Conservation (phyloP, 495 filamentous ascomycete species). For the Aspergillus avenaceus region DNA sequence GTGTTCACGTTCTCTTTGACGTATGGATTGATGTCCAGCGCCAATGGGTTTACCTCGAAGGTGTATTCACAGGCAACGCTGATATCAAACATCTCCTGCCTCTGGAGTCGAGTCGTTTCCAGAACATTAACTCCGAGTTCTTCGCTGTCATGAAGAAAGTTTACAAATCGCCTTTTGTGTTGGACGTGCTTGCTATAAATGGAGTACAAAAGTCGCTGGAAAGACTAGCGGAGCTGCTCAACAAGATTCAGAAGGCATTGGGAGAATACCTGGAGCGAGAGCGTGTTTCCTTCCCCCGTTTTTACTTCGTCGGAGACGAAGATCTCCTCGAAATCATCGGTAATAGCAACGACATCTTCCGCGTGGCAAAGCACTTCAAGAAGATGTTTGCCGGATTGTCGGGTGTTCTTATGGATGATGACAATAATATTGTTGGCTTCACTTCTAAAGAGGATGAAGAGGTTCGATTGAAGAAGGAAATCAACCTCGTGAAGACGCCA, state of each 20-base stretch:
- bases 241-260: conserved; percentile 98
- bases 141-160: conserved; percentile 98
- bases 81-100: conserved; percentile 98
- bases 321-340: conserved; percentile 99
- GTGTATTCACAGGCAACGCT: conserved; percentile 96
- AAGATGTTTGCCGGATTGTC: conserved; percentile 99
- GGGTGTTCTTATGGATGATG: conserved; percentile 86
- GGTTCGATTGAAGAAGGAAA: conserved; percentile 79
- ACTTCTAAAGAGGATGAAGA: conserved; percentile 94
- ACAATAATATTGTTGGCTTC: conserved; percentile 82
- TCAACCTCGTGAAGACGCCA: conserved; percentile 87
- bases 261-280: conserved; percentile 98
- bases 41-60: conserved; percentile 98
- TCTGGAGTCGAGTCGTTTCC: conserved; percentile 91
- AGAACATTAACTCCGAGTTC: conserved; percentile 99
- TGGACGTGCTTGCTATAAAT: conserved; percentile 92
- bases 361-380: conserved; percentile 96
- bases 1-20: conserved; percentile 95
- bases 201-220: conserved; percentile 95
- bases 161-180: conserved; percentile 86
- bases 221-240: conserved; percentile 86
- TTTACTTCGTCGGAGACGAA: conserved; percentile 99
- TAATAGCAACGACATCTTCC: conserved; percentile 94
- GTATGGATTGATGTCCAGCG: conserved; percentile 99
- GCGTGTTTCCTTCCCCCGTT: conserved; percentile 91